These are phyloP conservation scores for Yamadazyma kitorensis DNA, from an alignment of 805 yeast genomes.

Conservation along the genomic window DNA sequence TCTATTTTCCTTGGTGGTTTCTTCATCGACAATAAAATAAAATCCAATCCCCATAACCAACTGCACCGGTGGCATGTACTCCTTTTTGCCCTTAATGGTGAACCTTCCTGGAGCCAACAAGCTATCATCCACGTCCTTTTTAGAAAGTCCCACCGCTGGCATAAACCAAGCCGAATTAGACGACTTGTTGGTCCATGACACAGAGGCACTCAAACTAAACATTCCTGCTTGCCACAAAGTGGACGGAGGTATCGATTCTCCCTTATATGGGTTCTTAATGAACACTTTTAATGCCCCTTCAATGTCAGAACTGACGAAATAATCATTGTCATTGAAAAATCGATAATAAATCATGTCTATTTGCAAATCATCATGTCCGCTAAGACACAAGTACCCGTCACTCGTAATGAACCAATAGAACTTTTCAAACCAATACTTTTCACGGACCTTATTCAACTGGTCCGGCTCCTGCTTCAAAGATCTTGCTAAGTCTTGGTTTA, in stretches of 20 bases:
- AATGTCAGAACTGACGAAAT: conserved; percentile 69
- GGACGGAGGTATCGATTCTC: conserved; percentile 76
- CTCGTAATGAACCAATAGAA: conserved; percentile 91
- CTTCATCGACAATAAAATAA: conserved; percentile 67
- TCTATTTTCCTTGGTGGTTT: conserved; percentile 36
- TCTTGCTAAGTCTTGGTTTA: conserved; percentile 66
- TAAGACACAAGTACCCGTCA: conserved; percentile 82
- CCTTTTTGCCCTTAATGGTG: conserved; percentile 51
- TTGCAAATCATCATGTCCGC: conserved; percentile 82
- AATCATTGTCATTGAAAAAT: conserved; percentile 71
- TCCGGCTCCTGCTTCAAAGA: conserved; percentile 53
- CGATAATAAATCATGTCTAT: conserved; percentile 76
- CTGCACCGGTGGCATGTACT: conserved; percentile 72
- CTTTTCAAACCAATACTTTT: conserved; percentile 89
- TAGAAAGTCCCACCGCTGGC: conserved; percentile 64
- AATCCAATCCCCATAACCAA: conserved; percentile 88
- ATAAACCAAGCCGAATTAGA: conserved; percentile 85
- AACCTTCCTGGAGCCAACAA: conserved; percentile 63
- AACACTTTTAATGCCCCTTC: conserved; percentile 75
- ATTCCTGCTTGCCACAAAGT: conserved; percentile 89
- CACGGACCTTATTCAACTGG: conserved; percentile 57
- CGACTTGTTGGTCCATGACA: conserved; percentile 86
- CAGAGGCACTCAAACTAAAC: conserved; percentile 74
- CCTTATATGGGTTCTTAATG: conserved; percentile 72
- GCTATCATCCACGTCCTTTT: conserved; percentile 60